Conservation (phyloP, 352 stramenopile species). For the Globisporangium heterothallicum region DNA sequence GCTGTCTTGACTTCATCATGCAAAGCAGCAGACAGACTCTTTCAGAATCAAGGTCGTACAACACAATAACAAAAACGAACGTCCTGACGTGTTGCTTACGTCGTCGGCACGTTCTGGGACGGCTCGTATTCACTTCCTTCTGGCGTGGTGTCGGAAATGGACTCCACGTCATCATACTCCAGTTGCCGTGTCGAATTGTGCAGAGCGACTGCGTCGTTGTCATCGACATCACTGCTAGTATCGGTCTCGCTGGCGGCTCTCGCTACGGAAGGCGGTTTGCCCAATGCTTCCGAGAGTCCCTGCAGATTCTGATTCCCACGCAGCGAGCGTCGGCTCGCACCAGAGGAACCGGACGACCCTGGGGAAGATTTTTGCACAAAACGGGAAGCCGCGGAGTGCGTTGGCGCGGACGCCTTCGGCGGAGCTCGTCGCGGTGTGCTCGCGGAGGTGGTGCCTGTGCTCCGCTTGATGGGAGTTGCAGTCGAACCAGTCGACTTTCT, state of each 20-base stretch:
- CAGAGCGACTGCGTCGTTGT: too few species aligned
- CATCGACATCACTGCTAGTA: too few species aligned
- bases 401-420: too few species aligned
- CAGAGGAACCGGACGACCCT: slow-evolving; percentile 19
- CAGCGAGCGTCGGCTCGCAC: slow-evolving; percentile 6
- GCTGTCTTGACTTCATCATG: neutral
- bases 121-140: neutral
- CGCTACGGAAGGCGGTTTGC: slow-evolving; percentile 4
- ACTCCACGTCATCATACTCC: neutral
- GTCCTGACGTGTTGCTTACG: neutral
- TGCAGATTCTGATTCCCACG: slow-evolving; percentile 19
- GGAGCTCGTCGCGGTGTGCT: too few species aligned
- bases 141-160: neutral
- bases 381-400: too few species aligned
- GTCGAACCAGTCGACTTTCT: slow-evolving; percentile 3
- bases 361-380: too few species aligned
- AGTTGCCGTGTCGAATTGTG: neutral
- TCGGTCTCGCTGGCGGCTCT: slow-evolving; percentile 1
- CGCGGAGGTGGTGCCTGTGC: neutral
- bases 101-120: neutral
- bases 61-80: neutral
- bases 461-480: slow-evolving; percentile 4
- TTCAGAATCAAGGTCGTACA: neutral
- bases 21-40: neutral
- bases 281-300: slow-evolving; percentile 16